Evolutionary conservation across 257 asterid species (phyloP).

Genomic region (Euphrasia confusa): DNA sequence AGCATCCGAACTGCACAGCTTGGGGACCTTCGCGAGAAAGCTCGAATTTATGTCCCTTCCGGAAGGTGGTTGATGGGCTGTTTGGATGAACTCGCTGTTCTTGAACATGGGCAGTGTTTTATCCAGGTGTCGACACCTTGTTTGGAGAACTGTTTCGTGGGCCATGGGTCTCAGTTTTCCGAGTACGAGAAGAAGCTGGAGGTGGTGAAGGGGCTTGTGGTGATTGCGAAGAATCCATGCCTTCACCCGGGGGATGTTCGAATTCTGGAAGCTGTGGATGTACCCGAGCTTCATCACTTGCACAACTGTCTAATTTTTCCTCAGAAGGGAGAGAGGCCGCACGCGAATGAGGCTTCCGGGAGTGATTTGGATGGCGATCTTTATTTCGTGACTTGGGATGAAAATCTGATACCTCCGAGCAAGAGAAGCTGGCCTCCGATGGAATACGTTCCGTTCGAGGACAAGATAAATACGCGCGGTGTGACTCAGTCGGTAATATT

Average conservation of each 20-base stretch:
- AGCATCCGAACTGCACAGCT: slow-evolving; percentile 92
- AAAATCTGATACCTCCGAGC: slow-evolving; percentile 81
- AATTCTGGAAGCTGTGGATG: slow-evolving; percentile 78
- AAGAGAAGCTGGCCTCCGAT: slow-evolving; percentile 73
- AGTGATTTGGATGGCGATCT: slow-evolving; percentile 96
- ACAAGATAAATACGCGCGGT: slow-evolving; percentile 37
- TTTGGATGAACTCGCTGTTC: slow-evolving; percentile 72
- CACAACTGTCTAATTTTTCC: slow-evolving; percentile 87
- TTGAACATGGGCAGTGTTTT: slow-evolving; percentile 84
- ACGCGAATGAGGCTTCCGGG: slow-evolving; percentile 90
- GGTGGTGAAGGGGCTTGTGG: slow-evolving; percentile 71
- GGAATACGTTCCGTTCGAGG: slow-evolving; percentile 68
- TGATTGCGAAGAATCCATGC: slow-evolving; percentile 85
- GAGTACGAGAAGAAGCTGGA: slow-evolving; percentile 39
- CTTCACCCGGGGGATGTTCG: slow-evolving; percentile 96
- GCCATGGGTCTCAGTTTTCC: slow-evolving; percentile 63
- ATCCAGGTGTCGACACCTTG: slow-evolving; percentile 74
- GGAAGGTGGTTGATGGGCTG: slow-evolving; percentile 99
- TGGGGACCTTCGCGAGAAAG: slow-evolving; percentile 68
- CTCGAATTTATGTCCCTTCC: slow-evolving; percentile 72
- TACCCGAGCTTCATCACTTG: slow-evolving; percentile 55
- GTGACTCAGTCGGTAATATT: slow-evolving; percentile 47
- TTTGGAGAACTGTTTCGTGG: slow-evolving; percentile 58
- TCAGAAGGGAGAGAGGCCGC: slow-evolving; percentile 86
- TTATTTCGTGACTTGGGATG: slow-evolving; percentile 94